A percentile compares a stretch with the other conserved stretches of the same genome.
These are phyloP conservation scores for Daedaleopsis nitida DNA, from an alignment of 768 basidiomycete species.

Conservation along the genomic window DNA sequence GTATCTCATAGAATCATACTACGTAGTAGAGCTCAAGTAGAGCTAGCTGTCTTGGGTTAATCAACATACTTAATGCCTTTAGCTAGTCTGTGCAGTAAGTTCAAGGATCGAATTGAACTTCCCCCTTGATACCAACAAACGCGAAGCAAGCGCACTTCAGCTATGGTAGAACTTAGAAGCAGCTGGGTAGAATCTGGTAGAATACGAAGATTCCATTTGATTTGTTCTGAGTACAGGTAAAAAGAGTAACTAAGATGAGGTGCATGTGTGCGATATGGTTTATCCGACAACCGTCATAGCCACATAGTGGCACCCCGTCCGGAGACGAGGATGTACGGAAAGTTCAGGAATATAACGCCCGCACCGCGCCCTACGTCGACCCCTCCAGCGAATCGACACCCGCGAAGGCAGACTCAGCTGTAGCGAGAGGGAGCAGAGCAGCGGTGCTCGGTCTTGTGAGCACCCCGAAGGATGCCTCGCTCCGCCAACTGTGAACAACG, in stretches of 20 bases:
- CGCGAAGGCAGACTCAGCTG: conserved; percentile 47
- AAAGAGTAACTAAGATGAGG: not conserved
- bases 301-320: conserved; percentile 66
- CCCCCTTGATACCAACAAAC: no score
- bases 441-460: conserved; percentile 51
- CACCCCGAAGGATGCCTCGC: conserved; percentile 60
- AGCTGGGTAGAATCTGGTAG: no score
- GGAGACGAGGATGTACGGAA: conserved; percentile 55
- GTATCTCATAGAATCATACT: no score
- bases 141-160: no score
- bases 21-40: no score
- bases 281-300: conserved; percentile 77
- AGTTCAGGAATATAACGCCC: conserved; percentile 86
- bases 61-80: no score
- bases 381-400: conserved; percentile 59
- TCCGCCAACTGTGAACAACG: conserved; percentile 80
- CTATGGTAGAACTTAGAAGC: no score
- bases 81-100: no score
- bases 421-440: conserved; percentile 39
- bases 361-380: conserved; percentile 46
- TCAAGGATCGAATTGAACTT: no score
- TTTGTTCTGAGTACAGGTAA: not conserved
- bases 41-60: no score
- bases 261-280: conserved; percentile 77
- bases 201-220: no score